These are phyloP conservation scores for Mucor mucedo DNA, from an alignment of 371 early-diverging fungal genomes.

Conservation along the genomic window DNA sequence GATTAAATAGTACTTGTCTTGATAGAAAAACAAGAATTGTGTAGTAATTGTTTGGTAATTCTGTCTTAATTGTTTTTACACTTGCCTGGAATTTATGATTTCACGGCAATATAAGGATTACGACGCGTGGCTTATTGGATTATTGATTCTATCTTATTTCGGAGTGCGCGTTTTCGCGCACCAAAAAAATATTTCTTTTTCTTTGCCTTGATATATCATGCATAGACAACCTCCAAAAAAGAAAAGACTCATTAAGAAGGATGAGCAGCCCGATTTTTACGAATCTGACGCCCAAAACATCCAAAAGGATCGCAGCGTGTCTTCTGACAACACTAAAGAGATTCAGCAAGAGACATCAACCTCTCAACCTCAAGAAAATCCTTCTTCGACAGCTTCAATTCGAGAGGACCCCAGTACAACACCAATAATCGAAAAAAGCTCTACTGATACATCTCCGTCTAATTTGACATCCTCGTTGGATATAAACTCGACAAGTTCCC, in stretches of 20 bases:
- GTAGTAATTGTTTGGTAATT: too few relatives aligned
- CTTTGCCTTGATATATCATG: conserved; percentile 8
- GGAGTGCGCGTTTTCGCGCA: conserved; percentile 1
- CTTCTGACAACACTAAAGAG: not conserved
- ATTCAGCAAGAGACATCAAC: too few relatives aligned
- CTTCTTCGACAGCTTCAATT: too few relatives aligned
- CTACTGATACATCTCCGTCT: not conserved
- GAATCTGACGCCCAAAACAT: not conserved
- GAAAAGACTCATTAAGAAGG: conserved; percentile 5
- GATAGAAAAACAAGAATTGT: too few relatives aligned
- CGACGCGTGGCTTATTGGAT: not conserved
- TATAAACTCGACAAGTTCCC: too few relatives aligned
- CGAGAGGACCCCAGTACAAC: too few relatives aligned
- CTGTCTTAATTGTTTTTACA: too few relatives aligned
- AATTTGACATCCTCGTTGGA: not conserved
- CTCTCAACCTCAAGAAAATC: too few relatives aligned
- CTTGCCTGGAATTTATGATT: too few relatives aligned
- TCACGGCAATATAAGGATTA: not conserved
- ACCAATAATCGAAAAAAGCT: too few relatives aligned
- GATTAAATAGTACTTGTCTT: too few relatives aligned
- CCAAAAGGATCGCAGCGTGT: not conserved
- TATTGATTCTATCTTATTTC: not conserved
- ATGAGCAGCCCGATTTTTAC: not conserved
- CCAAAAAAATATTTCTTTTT: not conserved
- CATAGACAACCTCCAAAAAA: conserved; percentile 16